These are phyloP conservation scores for Hyaloscypha hepaticicola DNA, from an alignment of 495 filamentous ascomycete species.

Conservation along the genomic window DNA sequence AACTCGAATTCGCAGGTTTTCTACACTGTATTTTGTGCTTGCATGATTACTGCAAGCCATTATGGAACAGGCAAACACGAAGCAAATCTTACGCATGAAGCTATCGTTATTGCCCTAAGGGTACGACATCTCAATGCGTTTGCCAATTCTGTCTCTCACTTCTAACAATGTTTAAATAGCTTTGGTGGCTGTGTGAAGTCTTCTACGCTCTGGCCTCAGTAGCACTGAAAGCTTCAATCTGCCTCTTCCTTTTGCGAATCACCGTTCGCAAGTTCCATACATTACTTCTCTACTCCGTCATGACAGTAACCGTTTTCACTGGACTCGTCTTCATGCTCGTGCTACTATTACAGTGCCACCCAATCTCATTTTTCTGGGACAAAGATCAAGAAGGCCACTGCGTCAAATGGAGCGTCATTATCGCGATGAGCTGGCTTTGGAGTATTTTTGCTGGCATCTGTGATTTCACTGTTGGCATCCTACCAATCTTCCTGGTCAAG, in stretches of 20 bases:
- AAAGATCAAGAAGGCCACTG: slow-evolving; percentile 5
- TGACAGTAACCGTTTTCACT: not conserved
- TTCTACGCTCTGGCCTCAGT: slow-evolving; percentile 3
- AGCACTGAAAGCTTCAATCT: slow-evolving; percentile 2
- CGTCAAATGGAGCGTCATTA: slow-evolving; percentile 6
- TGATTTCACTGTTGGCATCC: slow-evolving; percentile 5
- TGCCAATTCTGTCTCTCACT: not conserved
- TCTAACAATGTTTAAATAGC: slow-evolving; percentile 3
- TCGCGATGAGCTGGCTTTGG: slow-evolving; percentile 8
- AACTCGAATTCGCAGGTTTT: slow-evolving; percentile 2
- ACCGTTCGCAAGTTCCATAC: slow-evolving; percentile 2
- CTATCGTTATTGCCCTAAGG: slow-evolving; percentile 2
- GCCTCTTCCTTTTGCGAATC: slow-evolving; percentile 10
- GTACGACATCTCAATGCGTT: not conserved
- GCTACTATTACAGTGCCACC: slow-evolving; percentile 6
- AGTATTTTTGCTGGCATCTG: slow-evolving; percentile 1
- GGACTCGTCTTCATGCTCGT: slow-evolving; percentile 8
- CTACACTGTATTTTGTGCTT: slow-evolving; percentile 5
- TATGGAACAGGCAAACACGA: slow-evolving; percentile 10
- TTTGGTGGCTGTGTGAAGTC: slow-evolving; percentile 7
- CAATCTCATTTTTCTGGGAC: slow-evolving; percentile 6
- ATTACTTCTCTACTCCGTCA: slow-evolving; percentile 11
- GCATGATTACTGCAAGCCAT: slow-evolving; percentile 2
- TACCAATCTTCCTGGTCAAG: slow-evolving; percentile 4
- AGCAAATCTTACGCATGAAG: slow-evolving; percentile 4